These are phyloP conservation scores for Rugonectria rugulosa DNA, from an alignment of 2,329 filamentous ascomycete species.

Conservation along the genomic window DNA sequence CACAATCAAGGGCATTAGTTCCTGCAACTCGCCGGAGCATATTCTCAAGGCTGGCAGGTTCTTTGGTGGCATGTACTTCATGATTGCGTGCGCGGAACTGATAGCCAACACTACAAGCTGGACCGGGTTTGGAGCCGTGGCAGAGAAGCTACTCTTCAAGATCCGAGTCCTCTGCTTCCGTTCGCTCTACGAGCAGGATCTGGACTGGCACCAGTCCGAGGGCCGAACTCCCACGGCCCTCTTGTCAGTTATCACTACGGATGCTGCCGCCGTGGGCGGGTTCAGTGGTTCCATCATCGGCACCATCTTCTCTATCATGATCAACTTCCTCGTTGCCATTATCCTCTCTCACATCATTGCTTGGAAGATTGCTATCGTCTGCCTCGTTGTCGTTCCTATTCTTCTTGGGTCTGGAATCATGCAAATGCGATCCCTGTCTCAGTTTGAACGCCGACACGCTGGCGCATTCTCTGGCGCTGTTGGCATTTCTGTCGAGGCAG, in stretches of 20 bases:
- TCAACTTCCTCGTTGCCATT: conserved; percentile 74
- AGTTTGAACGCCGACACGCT: conserved; percentile 69
- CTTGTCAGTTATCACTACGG: conserved; percentile 73
- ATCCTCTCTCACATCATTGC: conserved; percentile 74
- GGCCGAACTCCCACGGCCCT: conserved; percentile 67
- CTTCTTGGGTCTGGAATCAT: conserved; percentile 74
- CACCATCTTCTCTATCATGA: conserved; percentile 70
- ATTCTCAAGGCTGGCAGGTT: conserved; percentile 52
- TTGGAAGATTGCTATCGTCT: conserved; percentile 80
- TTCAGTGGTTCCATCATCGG: conserved; percentile 76
- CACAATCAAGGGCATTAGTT: conserved; percentile 54
- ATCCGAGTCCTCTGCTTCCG: conserved; percentile 70
- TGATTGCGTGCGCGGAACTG: conserved; percentile 57
- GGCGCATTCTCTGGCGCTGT: conserved; percentile 70
- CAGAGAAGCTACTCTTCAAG: conserved; percentile 70
- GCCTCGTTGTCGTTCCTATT: conserved; percentile 72
- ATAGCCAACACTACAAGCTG: conserved; percentile 65
- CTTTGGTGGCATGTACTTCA: conserved; percentile 64
- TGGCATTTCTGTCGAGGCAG: conserved; percentile 71
- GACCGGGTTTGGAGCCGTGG: conserved; percentile 55
- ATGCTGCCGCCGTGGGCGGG: conserved; percentile 71
- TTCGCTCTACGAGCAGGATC: conserved; percentile 69
- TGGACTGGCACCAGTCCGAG: conserved; percentile 75
- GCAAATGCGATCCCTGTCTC: conserved; percentile 68
- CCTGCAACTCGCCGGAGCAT: conserved; percentile 50